Conservation (phyloP, 495 filamentous ascomycete species). For the Aspergillus egyptiacus region DNA sequence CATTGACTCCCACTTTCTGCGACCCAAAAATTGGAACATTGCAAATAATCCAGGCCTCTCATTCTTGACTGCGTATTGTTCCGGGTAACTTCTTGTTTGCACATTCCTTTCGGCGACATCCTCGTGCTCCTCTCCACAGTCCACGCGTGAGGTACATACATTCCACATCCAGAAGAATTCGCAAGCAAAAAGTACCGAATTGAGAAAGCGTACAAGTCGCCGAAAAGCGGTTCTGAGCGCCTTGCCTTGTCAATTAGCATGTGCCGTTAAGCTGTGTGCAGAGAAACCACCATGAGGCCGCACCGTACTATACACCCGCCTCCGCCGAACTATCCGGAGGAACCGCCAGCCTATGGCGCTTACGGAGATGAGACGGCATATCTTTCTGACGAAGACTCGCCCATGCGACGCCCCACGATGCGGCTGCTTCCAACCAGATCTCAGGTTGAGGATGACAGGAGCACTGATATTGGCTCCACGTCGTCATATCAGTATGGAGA, state of each 20-base stretch:
- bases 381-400: slow-evolving; percentile 13
- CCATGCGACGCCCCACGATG: slow-evolving; percentile 44
- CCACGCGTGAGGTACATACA: slow-evolving; percentile 18
- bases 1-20: neutral
- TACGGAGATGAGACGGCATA: slow-evolving; percentile 23
- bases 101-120: neutral
- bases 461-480: slow-evolving; percentile 14
- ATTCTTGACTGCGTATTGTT: slow-evolving; percentile 8
- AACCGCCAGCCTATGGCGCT: slow-evolving; percentile 35
- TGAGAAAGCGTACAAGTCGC: neutral
- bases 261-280: slow-evolving; percentile 19
- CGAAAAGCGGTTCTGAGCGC: neutral
- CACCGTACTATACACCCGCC: slow-evolving; percentile 19
- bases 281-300: slow-evolving; percentile 25
- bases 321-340: slow-evolving; percentile 33
- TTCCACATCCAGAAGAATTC: neutral
- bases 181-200: neutral
- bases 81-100: slow-evolving; percentile 7
- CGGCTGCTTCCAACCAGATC: slow-evolving; percentile 53
- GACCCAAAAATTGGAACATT: neutral
- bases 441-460: slow-evolving; percentile 28
- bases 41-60: neutral
- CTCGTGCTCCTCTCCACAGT: neutral
- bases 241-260: slow-evolving; percentile 19
- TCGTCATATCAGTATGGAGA: slow-evolving; percentile 19